Base-by-base conservation (phyloP, 2,329 filamentous ascomycete species). In the Didymellaceae sp. region DNA sequence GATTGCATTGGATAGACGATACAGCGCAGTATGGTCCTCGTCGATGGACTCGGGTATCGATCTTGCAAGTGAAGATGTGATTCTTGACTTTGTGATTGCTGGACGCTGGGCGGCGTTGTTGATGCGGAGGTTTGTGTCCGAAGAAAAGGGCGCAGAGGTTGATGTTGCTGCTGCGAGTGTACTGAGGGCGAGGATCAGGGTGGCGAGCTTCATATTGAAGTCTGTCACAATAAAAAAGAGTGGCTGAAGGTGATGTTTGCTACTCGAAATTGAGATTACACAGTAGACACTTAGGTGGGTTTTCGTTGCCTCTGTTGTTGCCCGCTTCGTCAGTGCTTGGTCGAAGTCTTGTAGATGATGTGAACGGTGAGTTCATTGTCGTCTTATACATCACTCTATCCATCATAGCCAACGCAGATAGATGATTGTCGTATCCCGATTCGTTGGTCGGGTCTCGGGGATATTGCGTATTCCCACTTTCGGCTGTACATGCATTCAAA, bases 121-220 rank as follows among this genome's bases (percentile, higher is more conserved):
- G 18, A 45, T 45, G 10, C 14, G 21, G 7, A 51, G 28, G 22
- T 30, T 9, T 14, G 42, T 32, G 20, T 26, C n/a, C 6, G 48
- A 45, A 14, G 48, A 25, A 4, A 35, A 28, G 3, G 48, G 26
- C 2, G 37, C 10, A 13, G 38, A 46, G 10, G 43, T 38, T 5
- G 8, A 3, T 6, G 48, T 26, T 7, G 37, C 20, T 3, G 42
- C 21, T 6, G 14, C 10, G 26, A 42, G 11, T 3, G 32, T 16
- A n/a, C 25, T 35, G 32, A 52, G 22, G 3, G 25, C 10, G 8
- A 42, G 7, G 25, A 45, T 8, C 13, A 52, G 9, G 20, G 39
- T 16, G 6, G 38, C 17, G 20, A 43, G 17, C 13, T 46, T 37
- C 48, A 52, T 51, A 1, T 20, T 44, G 21, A 6, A 37, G 21